Base-by-base conservation (phyloP, 2,329 filamentous ascomycete species). In the Exophiala phaeomuriformis region DNA sequence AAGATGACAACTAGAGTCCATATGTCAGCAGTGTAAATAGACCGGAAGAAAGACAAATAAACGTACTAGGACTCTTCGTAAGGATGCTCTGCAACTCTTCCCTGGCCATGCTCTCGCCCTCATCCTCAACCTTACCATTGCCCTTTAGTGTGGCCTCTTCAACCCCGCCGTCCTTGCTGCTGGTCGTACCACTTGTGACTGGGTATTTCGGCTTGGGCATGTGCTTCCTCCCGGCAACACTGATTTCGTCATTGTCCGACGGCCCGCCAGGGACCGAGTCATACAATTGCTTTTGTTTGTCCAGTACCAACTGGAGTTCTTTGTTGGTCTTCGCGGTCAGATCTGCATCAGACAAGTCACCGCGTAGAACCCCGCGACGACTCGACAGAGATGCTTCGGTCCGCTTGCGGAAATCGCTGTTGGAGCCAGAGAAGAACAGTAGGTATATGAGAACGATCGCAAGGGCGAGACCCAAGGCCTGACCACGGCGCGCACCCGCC, bases 61-160 rank as follows among this genome's bases (percentile, higher is more conserved):
- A 73, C 80, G 62, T 80, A 94, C 89, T 84, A 10, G 91, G 90
- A 2, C 88, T 85, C 73, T 91, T 85, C 73, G 90, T 93, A 60
- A 97, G 70, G 46, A 97, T 95, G 5, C 71, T 69, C 64, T 89
- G 85, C 58, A 97, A 71, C 68, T 89, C 87, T 12, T 73, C 71
- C 67, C 90, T 83, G 1, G 86, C 81, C 51, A 83, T 77, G 51
- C 80, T 77, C 51, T 85, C 81, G 60, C 77, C 45, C 67, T 63
- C 36, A 65, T 65, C 49, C 73, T 69, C 46, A 73, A 69, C 9
- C 57, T 59, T 58, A 29, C 62, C 53, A 42, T 49, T 47, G n/a
- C 32, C 42, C 9, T 49, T 48, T 10, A 51, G 35, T n/a, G 48
- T 33, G 41, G 44, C 43, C 29, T 53, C 50, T 10, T 51, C 42